A percentile compares a stretch with the other conserved stretches of the same genome.
phyloP scores from a whole-genome alignment of 257 asterid genomes.

The Dorcoceras hygrometricum region DNA sequence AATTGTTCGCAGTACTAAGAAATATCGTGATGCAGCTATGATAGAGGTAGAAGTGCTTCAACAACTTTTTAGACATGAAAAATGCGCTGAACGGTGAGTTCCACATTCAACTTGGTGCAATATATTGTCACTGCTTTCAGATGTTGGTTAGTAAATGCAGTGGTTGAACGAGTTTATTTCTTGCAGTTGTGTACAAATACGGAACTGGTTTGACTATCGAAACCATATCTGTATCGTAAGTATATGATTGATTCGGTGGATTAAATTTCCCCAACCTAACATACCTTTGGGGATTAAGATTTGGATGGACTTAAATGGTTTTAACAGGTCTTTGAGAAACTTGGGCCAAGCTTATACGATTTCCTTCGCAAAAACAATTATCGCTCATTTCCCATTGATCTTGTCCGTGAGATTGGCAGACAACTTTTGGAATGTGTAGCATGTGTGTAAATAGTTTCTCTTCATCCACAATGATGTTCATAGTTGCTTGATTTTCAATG shows the following conservation, averaged over 20 bases:
- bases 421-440: constrained; percentile 99
- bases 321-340: constrained; percentile 99
- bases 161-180: constrained; percentile 85
- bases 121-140: constrained; percentile 15
- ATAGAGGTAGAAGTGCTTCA: constrained; percentile 90
- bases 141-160: constrained; percentile 31
- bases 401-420: constrained; percentile 99
- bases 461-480: constrained; percentile 16
- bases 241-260: constrained; percentile 73
- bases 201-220: constrained; percentile 99
- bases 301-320: constrained; percentile 73
- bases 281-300: constrained; percentile 58
- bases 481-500: background rate
- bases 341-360: constrained; percentile 99
- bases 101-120: background rate
- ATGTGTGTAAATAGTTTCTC: constrained; percentile 89
- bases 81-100: constrained; percentile 81
- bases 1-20: constrained; percentile 78
- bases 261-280: constrained; percentile 64
- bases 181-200: constrained; percentile 99
- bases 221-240: constrained; percentile 99
- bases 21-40: constrained; percentile 89
- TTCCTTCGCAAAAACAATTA: constrained; percentile 99
- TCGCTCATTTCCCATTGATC: constrained; percentile 98
- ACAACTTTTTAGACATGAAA: constrained; percentile 84